Percentiles rank a stretch among this genome's conserved stretches.
Conservation (phyloP, 176 grass and related monocot genomes). For the Raddia guianensis region DNA sequence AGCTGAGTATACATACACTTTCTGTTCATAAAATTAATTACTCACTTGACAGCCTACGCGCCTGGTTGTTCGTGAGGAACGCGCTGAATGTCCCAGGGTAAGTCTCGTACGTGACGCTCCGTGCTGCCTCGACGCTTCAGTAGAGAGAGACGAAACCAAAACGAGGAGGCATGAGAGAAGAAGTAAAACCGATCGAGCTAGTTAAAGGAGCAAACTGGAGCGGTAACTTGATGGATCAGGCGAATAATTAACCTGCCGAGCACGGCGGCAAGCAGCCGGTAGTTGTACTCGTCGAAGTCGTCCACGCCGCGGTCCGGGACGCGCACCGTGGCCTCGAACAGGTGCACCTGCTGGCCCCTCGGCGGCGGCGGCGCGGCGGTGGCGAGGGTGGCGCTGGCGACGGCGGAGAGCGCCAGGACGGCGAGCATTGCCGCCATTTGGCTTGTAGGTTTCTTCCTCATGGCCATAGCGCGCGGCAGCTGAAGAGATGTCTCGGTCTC, state of each 20-base stretch:
- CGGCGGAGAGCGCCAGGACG: constrained; percentile 28
- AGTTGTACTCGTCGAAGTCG: constrained; percentile 41
- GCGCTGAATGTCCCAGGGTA: constrained; percentile 38
- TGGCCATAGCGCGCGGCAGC: constrained; percentile 12
- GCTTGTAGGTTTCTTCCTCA: constrained; percentile 16
- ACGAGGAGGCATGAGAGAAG: constrained; percentile 9
- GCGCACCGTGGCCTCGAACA: constrained; percentile 46
- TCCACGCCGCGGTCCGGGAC: not conserved
- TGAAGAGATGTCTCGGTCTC: not conserved
- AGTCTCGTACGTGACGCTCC: constrained; percentile 39
- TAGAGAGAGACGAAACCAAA: not conserved
- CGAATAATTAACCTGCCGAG: constrained; percentile 37
- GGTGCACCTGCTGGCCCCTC: constrained; percentile 35
- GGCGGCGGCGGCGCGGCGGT: not conserved
- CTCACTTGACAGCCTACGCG: constrained; percentile 45
- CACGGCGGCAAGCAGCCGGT: constrained; percentile 36
- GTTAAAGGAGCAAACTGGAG: not conserved
- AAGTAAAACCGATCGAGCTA: not conserved
- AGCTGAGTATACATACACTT: too few relatives aligned
- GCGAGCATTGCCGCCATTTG: constrained; percentile 1
- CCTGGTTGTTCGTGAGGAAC: constrained; percentile 54
- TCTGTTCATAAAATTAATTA: too few relatives aligned
- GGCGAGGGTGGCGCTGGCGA: not conserved
- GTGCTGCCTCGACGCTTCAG: constrained; percentile 43
- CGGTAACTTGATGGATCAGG: not conserved